Conservation (phyloP, 2,329 filamentous ascomycete species). For the Fusarium sp. region DNA sequence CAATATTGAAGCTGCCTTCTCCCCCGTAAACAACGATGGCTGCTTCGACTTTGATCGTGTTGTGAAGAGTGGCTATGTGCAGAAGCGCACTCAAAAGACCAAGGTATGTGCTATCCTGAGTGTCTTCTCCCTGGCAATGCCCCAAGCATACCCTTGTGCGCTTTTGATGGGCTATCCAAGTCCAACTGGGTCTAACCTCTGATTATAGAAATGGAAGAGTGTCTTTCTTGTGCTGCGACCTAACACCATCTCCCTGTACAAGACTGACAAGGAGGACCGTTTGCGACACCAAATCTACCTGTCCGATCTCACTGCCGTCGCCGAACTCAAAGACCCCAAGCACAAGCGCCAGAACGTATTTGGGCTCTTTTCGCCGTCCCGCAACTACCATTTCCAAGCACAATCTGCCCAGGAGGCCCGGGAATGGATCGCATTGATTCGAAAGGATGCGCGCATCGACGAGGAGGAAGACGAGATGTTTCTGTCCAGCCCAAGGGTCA, state of each 20-base stretch:
- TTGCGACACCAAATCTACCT: slow-evolving; percentile 87
- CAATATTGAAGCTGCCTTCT: slow-evolving; percentile 70
- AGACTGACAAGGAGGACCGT: slow-evolving; percentile 87
- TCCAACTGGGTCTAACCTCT: slow-evolving; percentile 32
- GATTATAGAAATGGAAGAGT: slow-evolving; percentile 81
- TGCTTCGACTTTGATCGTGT: slow-evolving; percentile 96
- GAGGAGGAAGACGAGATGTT: slow-evolving; percentile 88
- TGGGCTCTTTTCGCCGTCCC: slow-evolving; percentile 87
- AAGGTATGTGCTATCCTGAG: slow-evolving; percentile 66
- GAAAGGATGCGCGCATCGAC: slow-evolving; percentile 80
- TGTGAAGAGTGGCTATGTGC: slow-evolving; percentile 84
- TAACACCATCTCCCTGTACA: slow-evolving; percentile 90
- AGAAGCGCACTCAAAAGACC: slow-evolving; percentile 91
- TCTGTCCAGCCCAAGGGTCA: slow-evolving; percentile 69
- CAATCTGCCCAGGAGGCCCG: slow-evolving; percentile 74
- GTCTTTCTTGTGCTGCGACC: slow-evolving; percentile 90
- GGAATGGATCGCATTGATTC: slow-evolving; percentile 85
- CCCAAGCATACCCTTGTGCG: neutral
- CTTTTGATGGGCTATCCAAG: neutral
- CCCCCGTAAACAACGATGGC: slow-evolving; percentile 91
- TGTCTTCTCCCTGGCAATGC: neutral
- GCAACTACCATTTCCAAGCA: slow-evolving; percentile 91
- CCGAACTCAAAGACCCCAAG: slow-evolving; percentile 87
- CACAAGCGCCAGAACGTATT: slow-evolving; percentile 87
- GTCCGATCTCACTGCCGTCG: slow-evolving; percentile 89